phyloP scores from a whole-genome alignment of 2,329 filamentous ascomycete species.

The Leptodontidium sp. region DNA sequence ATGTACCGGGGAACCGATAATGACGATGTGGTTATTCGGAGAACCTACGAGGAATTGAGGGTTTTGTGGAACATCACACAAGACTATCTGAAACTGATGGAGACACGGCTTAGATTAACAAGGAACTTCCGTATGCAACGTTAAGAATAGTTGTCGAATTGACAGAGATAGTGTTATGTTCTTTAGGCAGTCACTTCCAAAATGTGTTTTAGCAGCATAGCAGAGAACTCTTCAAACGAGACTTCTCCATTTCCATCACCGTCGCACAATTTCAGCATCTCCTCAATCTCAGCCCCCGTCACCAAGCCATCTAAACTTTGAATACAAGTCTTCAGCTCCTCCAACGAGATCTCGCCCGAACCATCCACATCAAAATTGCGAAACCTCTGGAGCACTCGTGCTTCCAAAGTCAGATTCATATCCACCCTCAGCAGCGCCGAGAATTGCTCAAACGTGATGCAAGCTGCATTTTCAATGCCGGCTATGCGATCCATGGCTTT shows the following conservation, averaged over 20 bases:
- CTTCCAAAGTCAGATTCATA: conserved; percentile 19
- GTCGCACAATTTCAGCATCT: conserved; percentile 20
- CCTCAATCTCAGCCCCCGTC: conserved; percentile 16
- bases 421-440: conserved; percentile 18
- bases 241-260: conserved; percentile 13
- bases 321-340: conserved; percentile 28
- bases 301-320: conserved; percentile 25
- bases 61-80: too few species aligned
- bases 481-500: conserved; percentile 25
- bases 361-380: conserved; percentile 23
- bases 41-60: too few species aligned
- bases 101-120: too few species aligned
- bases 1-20: too few species aligned
- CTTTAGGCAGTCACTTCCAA: not conserved
- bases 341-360: conserved; percentile 24
- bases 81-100: too few species aligned
- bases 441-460: conserved; percentile 26
- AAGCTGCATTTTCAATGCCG: not conserved
- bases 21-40: too few species aligned
- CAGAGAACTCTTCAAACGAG: conserved; percentile 15
- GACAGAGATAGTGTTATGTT: too few species aligned
- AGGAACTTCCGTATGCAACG: too few species aligned
- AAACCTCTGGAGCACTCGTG: conserved; percentile 18
- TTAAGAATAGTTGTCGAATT: too few species aligned
- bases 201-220: not conserved